Evolutionary conservation across 1,284 basidiomycete genomes (phyloP).

Genomic region (Boletus holoroseus): DNA sequence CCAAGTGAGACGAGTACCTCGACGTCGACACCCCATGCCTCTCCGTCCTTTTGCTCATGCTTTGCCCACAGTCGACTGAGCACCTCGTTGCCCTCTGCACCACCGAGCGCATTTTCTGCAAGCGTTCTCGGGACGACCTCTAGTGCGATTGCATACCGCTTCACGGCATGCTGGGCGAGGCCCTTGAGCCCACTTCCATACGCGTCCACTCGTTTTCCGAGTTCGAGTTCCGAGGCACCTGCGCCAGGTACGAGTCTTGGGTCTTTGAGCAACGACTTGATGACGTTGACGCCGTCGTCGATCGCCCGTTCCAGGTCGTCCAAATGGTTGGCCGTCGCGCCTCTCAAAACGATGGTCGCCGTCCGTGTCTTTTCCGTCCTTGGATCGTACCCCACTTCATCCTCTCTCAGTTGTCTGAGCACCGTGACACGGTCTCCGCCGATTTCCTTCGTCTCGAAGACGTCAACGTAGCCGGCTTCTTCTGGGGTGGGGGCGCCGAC

Average conservation of each 20-base stretch:
- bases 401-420: slow-evolving; percentile 74
- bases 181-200: slow-evolving; percentile 90
- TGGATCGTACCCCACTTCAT: slow-evolving; percentile 55
- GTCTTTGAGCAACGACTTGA: slow-evolving; percentile 92
- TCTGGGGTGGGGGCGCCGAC: slow-evolving; percentile 94
- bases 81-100: slow-evolving; percentile 90
- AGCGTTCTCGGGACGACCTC: slow-evolving; percentile 92
- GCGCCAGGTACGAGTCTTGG: slow-evolving; percentile 89
- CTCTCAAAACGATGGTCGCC: slow-evolving; percentile 93
- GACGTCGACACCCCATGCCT: slow-evolving; percentile 86
- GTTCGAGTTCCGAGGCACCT: slow-evolving; percentile 90
- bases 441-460: slow-evolving; percentile 94
- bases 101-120: slow-evolving; percentile 91
- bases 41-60: slow-evolving; percentile 70
- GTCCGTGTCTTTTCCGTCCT: slow-evolving; percentile 70
- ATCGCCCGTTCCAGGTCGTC: slow-evolving; percentile 96
- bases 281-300: slow-evolving; percentile 96
- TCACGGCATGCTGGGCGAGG: slow-evolving; percentile 90
- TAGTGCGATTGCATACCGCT: slow-evolving; percentile 83
- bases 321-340: slow-evolving; percentile 90
- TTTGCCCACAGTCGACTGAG: slow-evolving; percentile 85
- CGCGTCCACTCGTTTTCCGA: slow-evolving; percentile 76
- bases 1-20: slow-evolving; percentile 52
- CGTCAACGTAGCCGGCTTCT: slow-evolving; percentile 91
- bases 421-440: slow-evolving; percentile 98